Base-by-base conservation (phyloP, 108 stramenopile species). In the Conticribra guillardii region DNA sequence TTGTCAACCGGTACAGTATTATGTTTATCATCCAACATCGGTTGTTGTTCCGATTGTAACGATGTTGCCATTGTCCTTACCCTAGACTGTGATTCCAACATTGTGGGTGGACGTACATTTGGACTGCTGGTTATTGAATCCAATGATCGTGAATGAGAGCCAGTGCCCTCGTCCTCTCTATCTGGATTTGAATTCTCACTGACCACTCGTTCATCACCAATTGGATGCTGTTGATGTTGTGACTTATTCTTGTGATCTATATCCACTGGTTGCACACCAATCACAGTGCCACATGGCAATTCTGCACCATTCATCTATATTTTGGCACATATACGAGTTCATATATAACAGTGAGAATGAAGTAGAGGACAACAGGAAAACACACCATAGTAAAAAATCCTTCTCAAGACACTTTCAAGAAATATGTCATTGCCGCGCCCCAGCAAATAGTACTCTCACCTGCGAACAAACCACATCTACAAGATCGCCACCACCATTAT, bases 381-480 rank as follows among this genome's bases (percentile, higher is more conserved):
- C 50, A n/a, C 50, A 19, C 50, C 17, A 51, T 21, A 19, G 21
- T 11, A 2, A 54, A 21, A 11, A 9, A 14, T 2, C 33, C 19
- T 4, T 24, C 19, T 21, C 41, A n/a, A 15, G 19, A 57, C 1
- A 4, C 29, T 1, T 15, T 2, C 56, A 31, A 32, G 30, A 7
- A 17, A 55, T 24, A 44, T 44, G 44, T 11, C 8, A 44, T 8
- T 44, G 44, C 8, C 15, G 44, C 44, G 15, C 44, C 8, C 4
- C 14, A 60, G 30, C 16, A 60, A 54, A 28, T 23, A 26, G 56
- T 17, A 45, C 46, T 75, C 86, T 73, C 67, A 90, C 87, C 87
- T 92, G 91, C 26, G 67, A 70, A 64, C 91, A 92, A n/a, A 92
- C 88, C 0, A 70, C 75, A 28, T 82, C 79, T 8, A 86, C 34